phyloP scores from a whole-genome alignment of 768 basidiomycete genomes.

The Russula griseocarnosa region DNA sequence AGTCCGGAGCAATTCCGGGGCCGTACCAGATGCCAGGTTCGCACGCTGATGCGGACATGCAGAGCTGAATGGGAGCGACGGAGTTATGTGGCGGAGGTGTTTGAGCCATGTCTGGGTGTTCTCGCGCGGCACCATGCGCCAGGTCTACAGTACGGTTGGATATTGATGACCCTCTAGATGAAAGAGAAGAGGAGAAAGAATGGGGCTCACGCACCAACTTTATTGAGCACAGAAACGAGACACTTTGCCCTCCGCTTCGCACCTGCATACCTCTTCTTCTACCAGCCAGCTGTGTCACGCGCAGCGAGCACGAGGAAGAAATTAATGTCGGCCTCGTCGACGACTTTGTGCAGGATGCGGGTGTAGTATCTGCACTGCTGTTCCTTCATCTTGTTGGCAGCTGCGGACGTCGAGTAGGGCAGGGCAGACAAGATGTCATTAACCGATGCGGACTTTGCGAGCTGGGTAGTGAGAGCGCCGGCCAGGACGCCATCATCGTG shows the following conservation, averaged over 20 bases:
- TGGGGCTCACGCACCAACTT: conserved; percentile 65
- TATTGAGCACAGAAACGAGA: conserved; percentile 92
- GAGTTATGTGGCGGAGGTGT: conserved; percentile 87
- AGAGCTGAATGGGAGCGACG: conserved; percentile 88
- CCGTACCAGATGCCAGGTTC: conserved; percentile 74
- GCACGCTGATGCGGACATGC: conserved; percentile 71
- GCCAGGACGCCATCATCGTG: conserved; percentile 69
- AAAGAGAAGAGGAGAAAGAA: background rate
- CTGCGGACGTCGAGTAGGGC: conserved; percentile 29
- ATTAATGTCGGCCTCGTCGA: conserved; percentile 89
- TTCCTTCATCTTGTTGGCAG: conserved; percentile 59
- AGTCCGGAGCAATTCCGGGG: conserved; percentile 74
- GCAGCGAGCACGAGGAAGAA: conserved; percentile 90
- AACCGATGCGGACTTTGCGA: conserved; percentile 40
- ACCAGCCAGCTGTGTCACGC: conserved; percentile 94
- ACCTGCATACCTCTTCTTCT: conserved; percentile 86
- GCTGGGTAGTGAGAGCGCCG: conserved; percentile 54
- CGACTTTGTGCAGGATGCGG: conserved; percentile 81
- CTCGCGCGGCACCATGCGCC: conserved; percentile 83
- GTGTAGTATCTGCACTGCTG: conserved; percentile 72
- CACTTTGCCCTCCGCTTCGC: conserved; percentile 90
- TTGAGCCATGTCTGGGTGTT: conserved; percentile 90
- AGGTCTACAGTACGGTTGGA: conserved; percentile 56
- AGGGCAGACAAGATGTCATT: conserved; percentile 38
- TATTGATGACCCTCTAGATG: background rate